phyloP scores from a whole-genome alignment of 73 alveolate genomes.

The Paramecium pentaurelia region DNA sequence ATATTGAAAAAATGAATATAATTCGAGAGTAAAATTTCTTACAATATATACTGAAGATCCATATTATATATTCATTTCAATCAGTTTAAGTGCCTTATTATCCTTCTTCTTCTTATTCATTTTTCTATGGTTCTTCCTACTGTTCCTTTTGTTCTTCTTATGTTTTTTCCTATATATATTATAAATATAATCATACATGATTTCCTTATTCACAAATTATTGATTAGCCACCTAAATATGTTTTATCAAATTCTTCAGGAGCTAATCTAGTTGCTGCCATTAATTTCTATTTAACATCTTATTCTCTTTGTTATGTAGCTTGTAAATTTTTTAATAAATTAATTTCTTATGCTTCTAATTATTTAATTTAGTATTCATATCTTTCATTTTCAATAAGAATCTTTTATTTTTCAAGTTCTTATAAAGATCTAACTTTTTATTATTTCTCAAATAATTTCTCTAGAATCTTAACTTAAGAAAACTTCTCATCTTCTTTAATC shows the following conservation, averaged over 20 bases:
- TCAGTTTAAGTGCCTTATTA: constrained; percentile 8
- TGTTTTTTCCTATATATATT: neutral
- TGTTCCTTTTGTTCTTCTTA: neutral
- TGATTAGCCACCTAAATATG: neutral
- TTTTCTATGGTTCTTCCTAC: neutral
- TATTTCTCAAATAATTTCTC: neutral
- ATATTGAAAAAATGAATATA: neutral
- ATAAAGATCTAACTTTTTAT: neutral
- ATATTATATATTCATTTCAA: neutral
- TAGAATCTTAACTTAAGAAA: neutral
- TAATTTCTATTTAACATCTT: constrained; percentile 17
- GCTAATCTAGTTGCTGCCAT: constrained; percentile 2
- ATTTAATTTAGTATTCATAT: neutral
- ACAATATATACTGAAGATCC: neutral
- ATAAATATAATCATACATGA: neutral
- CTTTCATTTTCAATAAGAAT: neutral
- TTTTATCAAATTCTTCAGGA: constrained; percentile 30
- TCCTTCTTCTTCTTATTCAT: neutral
- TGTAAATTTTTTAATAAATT: neutral
- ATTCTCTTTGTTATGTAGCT: neutral
- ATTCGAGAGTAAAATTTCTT: neutral
- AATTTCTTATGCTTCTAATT: neutral
- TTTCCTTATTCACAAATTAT: neutral
- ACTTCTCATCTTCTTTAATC: neutral
- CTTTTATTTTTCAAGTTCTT: constrained; percentile 2